These are phyloP conservation scores for Sphaerostilbella broomeana DNA, from an alignment of 2,329 filamentous ascomycete species.

Conservation along the genomic window DNA sequence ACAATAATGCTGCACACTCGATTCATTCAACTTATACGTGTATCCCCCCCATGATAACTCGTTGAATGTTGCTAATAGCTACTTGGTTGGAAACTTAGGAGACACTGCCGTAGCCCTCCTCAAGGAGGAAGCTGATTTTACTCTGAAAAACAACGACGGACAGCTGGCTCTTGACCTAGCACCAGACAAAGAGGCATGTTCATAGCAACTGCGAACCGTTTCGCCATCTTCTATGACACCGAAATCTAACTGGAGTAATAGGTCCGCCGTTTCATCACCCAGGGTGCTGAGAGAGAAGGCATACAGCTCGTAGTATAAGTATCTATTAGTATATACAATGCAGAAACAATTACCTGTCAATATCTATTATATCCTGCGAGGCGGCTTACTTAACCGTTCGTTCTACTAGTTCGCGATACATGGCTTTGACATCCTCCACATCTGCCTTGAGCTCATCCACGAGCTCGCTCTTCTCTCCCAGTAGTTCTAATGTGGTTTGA, in stretches of 20 bases:
- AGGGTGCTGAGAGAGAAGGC: conserved; percentile 76
- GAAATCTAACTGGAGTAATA: conserved; percentile 25
- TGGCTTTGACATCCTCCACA: conserved; percentile 87
- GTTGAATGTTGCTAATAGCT: not conserved
- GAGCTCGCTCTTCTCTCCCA: conserved; percentile 94
- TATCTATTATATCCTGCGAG: not conserved
- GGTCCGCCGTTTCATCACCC: conserved; percentile 70
- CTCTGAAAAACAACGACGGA: conserved; percentile 68
- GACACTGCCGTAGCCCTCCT: conserved; percentile 78
- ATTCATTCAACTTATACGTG: no score
- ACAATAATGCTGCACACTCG: no score
- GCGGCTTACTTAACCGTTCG: conserved; percentile 62
- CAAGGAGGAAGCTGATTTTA: conserved; percentile 75
- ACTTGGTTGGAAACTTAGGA: conserved; percentile 30
- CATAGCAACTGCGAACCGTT: not conserved
- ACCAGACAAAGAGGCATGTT: conserved; percentile 72
- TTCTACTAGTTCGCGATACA: conserved; percentile 90
- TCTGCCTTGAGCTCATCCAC: conserved; percentile 87
- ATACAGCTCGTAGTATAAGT: conserved; percentile 47
- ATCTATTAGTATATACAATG: conserved; percentile 15
- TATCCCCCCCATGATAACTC: no score
- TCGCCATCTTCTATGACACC: not conserved
- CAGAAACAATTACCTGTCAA: conserved; percentile 12
- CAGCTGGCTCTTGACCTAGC: conserved; percentile 70
- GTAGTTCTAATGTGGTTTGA: conserved; percentile 84